phyloP scores from a whole-genome alignment of 352 stramenopile species.

The Lagenidium sp. region DNA sequence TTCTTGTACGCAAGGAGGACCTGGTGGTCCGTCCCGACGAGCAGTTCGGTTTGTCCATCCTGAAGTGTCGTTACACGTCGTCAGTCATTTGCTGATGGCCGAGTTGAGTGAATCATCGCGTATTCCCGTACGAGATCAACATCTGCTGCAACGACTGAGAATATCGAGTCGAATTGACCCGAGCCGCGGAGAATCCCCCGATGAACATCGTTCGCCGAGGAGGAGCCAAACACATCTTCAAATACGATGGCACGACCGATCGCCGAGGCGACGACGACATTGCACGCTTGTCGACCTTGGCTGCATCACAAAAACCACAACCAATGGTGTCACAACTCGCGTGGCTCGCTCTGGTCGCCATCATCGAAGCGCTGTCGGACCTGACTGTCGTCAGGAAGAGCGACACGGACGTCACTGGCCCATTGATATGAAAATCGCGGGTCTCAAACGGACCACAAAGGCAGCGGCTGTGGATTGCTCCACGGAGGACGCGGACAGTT shows the following conservation, averaged over 20 bases:
- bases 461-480: slow-evolving; percentile 17
- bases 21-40: slow-evolving; percentile 56
- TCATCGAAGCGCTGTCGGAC: too few species aligned
- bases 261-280: slow-evolving; percentile 51
- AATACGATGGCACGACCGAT: slow-evolving; percentile 48
- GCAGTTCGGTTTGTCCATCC: slow-evolving; percentile 47
- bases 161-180: slow-evolving; percentile 56
- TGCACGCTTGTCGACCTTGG: slow-evolving; percentile 15
- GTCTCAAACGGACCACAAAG: slow-evolving; percentile 34
- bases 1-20: slow-evolving; percentile 41
- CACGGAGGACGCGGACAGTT: slow-evolving; percentile 40
- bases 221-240: slow-evolving; percentile 51
- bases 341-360: too few species aligned
- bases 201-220: too few species aligned
- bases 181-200: slow-evolving; percentile 41
- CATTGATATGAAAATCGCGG: slow-evolving; percentile 46
- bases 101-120: not conserved
- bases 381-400: slow-evolving; percentile 21
- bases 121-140: slow-evolving; percentile 41
- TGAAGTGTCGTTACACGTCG: slow-evolving; percentile 10
- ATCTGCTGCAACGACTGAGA: slow-evolving; percentile 35
- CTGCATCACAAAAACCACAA: too few species aligned
- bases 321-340: too few species aligned
- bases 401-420: slow-evolving; percentile 47
- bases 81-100: not conserved